A percentile compares a stretch with the other conserved stretches of the same genome.
These are phyloP conservation scores for Darksidea phi DNA, from an alignment of 495 filamentous ascomycete species.

Conservation along the genomic window DNA sequence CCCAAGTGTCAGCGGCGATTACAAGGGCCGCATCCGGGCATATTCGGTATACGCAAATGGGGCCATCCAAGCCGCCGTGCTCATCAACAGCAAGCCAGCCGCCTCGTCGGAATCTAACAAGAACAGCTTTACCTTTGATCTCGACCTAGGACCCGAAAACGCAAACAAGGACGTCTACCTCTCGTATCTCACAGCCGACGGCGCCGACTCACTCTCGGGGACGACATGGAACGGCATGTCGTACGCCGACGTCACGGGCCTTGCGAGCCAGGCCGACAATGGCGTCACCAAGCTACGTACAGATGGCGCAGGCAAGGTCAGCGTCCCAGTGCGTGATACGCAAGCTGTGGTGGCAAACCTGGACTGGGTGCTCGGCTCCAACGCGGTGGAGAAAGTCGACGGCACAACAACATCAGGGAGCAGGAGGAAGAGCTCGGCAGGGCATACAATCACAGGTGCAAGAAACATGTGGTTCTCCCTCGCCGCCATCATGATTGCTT, in stretches of 20 bases:
- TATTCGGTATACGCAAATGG: slow-evolving; percentile 38
- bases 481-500: background rate
- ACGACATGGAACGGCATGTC: slow-evolving; percentile 44
- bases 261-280: slow-evolving; percentile 24
- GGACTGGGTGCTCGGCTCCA: slow-evolving; percentile 27
- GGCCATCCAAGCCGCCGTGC: slow-evolving; percentile 36
- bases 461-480: background rate
- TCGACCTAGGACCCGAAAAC: slow-evolving; percentile 31
- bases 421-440: slow-evolving; percentile 13
- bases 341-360: slow-evolving; percentile 36
- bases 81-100: slow-evolving; percentile 40
- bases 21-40: slow-evolving; percentile 37
- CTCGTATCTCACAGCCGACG: slow-evolving; percentile 40
- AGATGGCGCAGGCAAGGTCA: slow-evolving; percentile 26
- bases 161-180: slow-evolving; percentile 36
- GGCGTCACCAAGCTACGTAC: slow-evolving; percentile 25
- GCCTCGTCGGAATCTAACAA: slow-evolving; percentile 35
- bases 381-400: slow-evolving; percentile 17
- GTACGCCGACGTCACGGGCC: slow-evolving; percentile 40
- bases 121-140: slow-evolving; percentile 23
- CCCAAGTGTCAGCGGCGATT: slow-evolving; percentile 15
- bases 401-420: background rate
- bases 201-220: slow-evolving; percentile 36
- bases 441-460: background rate
- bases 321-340: slow-evolving; percentile 36